Evolutionary conservation across 2,329 filamentous ascomycete species (phyloP).

Genomic region (Cryphonectria carpinicola): DNA sequence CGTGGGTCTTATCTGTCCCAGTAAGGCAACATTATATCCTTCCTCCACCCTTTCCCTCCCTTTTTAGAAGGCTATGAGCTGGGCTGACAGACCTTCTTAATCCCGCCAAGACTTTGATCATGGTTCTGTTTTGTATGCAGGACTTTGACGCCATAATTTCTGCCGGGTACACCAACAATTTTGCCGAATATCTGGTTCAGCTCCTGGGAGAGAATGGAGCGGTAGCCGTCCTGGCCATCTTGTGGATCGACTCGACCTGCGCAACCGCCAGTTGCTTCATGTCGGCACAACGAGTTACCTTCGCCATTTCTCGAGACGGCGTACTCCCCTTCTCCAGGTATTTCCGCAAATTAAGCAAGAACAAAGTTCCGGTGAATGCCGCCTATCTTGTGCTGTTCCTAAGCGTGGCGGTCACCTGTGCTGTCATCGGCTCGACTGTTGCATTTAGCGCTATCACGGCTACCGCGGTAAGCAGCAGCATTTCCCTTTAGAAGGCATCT

Average conservation of each 20-base stretch:
- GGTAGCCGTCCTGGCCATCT: constrained; percentile 39
- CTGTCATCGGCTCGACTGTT: constrained; percentile 42
- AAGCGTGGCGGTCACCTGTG: constrained; percentile 39
- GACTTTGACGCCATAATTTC: constrained; percentile 44
- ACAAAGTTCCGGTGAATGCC: constrained; percentile 42
- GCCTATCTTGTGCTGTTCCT: constrained; percentile 39
- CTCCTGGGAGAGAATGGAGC: constrained; percentile 41
- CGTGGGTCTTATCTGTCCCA: constrained; percentile 43
- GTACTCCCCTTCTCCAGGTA: constrained; percentile 43
- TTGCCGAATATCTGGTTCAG: constrained; percentile 44
- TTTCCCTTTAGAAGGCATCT: neutral
- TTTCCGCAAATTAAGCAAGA: constrained; percentile 39
- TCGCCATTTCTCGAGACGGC: constrained; percentile 44
- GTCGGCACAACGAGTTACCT: constrained; percentile 45
- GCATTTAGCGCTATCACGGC: constrained; percentile 44
- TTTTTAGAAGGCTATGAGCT: too few relatives aligned
- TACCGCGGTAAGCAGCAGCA: constrained; percentile 31
- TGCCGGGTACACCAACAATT: constrained; percentile 43
- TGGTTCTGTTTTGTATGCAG: constrained; percentile 46
- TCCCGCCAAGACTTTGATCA: constrained; percentile 36
- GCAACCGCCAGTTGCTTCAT: constrained; percentile 43
- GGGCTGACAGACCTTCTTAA: neutral
- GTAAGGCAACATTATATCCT: constrained; percentile 12
- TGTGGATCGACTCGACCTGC: constrained; percentile 45
- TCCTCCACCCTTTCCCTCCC: neutral